Percentiles rank a stretch among this genome's conserved stretches.
Conservation (phyloP, 345 rosid species). For the Salix viminalis region DNA sequence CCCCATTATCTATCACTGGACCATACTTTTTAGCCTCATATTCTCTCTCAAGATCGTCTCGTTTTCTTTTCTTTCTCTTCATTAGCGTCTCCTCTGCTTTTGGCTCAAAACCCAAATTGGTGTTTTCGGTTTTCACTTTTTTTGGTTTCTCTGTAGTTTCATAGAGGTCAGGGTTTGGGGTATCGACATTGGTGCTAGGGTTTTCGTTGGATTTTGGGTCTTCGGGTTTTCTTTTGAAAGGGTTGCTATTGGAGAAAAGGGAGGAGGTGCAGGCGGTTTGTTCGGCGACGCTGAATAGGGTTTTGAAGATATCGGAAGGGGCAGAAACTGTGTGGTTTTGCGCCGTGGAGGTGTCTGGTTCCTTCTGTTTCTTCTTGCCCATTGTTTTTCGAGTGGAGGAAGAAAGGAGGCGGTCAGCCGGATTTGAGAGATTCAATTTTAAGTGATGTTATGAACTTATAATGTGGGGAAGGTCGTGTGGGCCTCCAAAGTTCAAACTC, state of each 20-base stretch:
- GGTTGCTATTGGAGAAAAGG: conserved; percentile 73
- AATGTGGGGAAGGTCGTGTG: neutral
- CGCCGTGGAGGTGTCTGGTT: neutral
- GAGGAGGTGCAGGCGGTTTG: conserved; percentile 30
- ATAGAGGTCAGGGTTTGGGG: neutral
- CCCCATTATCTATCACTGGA: conserved; percentile 10
- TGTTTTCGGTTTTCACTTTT: conserved; percentile 19
- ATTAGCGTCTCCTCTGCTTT: neutral
- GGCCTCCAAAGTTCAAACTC: neutral
- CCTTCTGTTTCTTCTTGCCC: conserved; percentile 41
- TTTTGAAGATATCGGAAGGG: conserved; percentile 36
- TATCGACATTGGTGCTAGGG: conserved; percentile 6
- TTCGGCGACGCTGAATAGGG: conserved; percentile 36
- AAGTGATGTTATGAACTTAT: neutral
- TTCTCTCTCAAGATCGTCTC: conserved; percentile 79
- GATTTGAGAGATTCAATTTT: neutral
- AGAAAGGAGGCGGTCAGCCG: neutral
- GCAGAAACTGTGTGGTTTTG: conserved; percentile 11
- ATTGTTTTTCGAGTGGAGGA: conserved; percentile 5
- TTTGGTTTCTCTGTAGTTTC: conserved; percentile 28
- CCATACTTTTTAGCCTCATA: conserved; percentile 80
- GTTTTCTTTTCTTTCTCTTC: conserved; percentile 74
- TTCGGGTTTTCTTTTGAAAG: conserved; percentile 65
- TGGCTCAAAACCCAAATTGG: neutral
- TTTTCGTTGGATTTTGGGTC: conserved; percentile 18